Base-by-base conservation (phyloP, 2,329 filamentous ascomycete genomes). In the Diaporthe batatas region DNA sequence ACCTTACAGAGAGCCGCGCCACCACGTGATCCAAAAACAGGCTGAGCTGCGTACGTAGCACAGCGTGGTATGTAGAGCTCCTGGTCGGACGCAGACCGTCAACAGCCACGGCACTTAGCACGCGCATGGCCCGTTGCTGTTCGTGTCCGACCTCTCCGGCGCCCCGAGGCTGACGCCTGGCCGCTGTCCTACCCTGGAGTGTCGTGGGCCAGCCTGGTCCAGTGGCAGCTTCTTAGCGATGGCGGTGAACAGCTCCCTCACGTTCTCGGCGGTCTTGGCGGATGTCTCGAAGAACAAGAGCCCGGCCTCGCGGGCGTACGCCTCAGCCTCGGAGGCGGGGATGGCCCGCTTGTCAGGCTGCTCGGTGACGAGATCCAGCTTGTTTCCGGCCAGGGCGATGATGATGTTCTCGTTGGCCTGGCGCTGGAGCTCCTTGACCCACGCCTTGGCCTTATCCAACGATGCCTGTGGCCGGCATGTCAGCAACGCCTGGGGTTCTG, bases 381-480 rank as follows among this genome's bases (percentile, higher is more conserved):
- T 98, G 89, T 99, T 99, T 76, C 96, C 96, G 69, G 96, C 96
- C 55, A 99, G 91, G 59, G 96, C 96, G 80, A 99, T 99, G 84
- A 99, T 95, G 83, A 99, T 99, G 85, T 98, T 98, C 85, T 99
- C 96, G 87, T 98, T 99, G 75, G 97, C 96, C 86, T 99, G 96
- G 81, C 96, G 92, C 84, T 99, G 96, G 71, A 99, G 91, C 83
- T 99, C 96, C 86, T 98, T 98, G 73, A 99, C 96, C 96, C 96
- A 99, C 57, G 95, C 93, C 85, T 99, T 99, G 78, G 97, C 97
- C 88, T 99, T 99, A 85, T 99, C 97, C 80, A 99, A 88, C 62
- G 96, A 99, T 76, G 95, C 91, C 96, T 99, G 74, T 64, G 51
- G 39, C 32, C 58, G 18, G 42, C 42, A 71, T 79, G 78, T 80